phyloP scores from a whole-genome alignment of 352 stramenopile species.

The Phytophthora pisi region DNA sequence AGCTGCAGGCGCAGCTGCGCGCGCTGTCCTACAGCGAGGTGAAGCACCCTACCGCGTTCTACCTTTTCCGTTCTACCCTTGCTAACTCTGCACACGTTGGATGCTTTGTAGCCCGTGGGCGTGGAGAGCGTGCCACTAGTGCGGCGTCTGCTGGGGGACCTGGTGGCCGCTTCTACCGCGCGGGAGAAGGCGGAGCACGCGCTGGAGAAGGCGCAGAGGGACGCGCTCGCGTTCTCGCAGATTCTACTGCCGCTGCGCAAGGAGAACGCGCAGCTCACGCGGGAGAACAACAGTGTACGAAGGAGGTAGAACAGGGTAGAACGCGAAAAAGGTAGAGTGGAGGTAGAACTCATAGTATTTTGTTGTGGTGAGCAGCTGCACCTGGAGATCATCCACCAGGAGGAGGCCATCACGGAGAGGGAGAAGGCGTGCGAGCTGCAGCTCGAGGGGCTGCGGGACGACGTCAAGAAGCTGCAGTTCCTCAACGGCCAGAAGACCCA shows the following conservation, averaged over 20 bases:
- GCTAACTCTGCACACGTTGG: background rate
- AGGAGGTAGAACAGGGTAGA: slow-evolving; percentile 3
- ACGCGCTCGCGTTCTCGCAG: slow-evolving; percentile 71
- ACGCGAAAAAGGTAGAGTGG: background rate
- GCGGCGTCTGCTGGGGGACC: slow-evolving; percentile 56
- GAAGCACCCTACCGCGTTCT: background rate
- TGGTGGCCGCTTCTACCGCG: slow-evolving; percentile 40
- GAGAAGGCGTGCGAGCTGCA: slow-evolving; percentile 70
- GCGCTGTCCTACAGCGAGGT: slow-evolving; percentile 69
- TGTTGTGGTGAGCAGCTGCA: slow-evolving; percentile 49
- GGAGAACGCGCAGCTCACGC: slow-evolving; percentile 73
- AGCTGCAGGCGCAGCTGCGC: slow-evolving; percentile 63
- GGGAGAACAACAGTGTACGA: slow-evolving; percentile 79
- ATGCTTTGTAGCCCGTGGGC: slow-evolving; percentile 46
- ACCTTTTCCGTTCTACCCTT: background rate
- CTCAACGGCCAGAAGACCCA: slow-evolving; percentile 62
- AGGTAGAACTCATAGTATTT: background rate
- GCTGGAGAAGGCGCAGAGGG: slow-evolving; percentile 60
- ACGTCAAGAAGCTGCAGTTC: slow-evolving; percentile 77
- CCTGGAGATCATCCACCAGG: slow-evolving; percentile 82
- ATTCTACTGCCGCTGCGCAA: slow-evolving; percentile 74
- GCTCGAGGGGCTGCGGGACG: slow-evolving; percentile 72
- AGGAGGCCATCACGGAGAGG: slow-evolving; percentile 71
- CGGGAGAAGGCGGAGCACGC: slow-evolving; percentile 44
- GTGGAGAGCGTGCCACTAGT: slow-evolving; percentile 70